These are phyloP conservation scores for Heliamphora pulchella DNA, from an alignment of 179 eudicot species.

Conservation along the genomic window DNA sequence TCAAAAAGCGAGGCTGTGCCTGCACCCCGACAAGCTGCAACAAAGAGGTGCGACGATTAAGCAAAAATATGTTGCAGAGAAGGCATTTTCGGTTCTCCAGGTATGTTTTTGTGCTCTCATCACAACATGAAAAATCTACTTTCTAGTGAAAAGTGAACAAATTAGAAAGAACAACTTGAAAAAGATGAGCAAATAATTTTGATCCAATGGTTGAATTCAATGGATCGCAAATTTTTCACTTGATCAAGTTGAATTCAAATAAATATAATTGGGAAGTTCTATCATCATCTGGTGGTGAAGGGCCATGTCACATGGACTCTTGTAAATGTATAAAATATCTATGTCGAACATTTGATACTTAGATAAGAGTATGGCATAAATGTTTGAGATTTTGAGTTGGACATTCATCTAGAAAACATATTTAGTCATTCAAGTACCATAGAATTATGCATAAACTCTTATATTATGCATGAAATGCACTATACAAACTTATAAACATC, in stretches of 20 bases:
- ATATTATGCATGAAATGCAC: too few relatives aligned
- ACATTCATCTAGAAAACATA: too few relatives aligned
- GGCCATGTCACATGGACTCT: background rate
- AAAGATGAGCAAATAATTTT: background rate
- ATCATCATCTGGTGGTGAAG: background rate
- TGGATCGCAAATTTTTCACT: background rate
- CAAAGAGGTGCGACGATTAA: conserved; percentile 42
- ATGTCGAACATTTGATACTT: too few relatives aligned
- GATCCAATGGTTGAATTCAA: background rate
- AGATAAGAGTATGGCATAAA: too few relatives aligned
- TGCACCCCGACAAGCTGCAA: conserved; percentile 59
- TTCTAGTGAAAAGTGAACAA: background rate
- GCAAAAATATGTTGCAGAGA: conserved; percentile 43
- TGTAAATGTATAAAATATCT: too few relatives aligned
- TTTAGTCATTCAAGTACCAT: too few relatives aligned
- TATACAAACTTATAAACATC: too few relatives aligned
- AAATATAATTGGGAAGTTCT: background rate
- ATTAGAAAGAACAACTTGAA: background rate
- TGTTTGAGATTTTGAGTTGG: too few relatives aligned
- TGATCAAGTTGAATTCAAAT: background rate
- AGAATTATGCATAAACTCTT: too few relatives aligned
- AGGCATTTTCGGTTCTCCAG: conserved; percentile 47
- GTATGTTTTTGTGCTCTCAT: conserved; percentile 19
- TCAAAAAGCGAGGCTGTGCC: conserved; percentile 45
- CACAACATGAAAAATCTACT: background rate